phyloP scores from a whole-genome alignment of 108 stramenopile species.

The Nannochloropsis granulata region DNA sequence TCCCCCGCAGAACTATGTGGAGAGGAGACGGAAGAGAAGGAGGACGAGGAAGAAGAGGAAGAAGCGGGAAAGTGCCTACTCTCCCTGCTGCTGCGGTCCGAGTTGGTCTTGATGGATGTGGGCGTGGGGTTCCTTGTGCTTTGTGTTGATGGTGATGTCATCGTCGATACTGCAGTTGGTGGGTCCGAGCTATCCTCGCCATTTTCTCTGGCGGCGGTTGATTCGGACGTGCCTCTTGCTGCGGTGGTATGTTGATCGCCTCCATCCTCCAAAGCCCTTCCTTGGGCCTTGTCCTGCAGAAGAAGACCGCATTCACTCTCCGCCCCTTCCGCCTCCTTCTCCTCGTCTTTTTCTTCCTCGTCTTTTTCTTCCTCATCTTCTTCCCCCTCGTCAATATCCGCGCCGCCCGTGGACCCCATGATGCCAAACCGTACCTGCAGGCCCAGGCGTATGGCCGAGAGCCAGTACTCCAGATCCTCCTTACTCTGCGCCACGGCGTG shows the following conservation, averaged over 20 bases:
- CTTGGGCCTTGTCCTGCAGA: neutral
- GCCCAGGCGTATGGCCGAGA: neutral
- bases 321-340: neutral
- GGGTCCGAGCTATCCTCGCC: no score
- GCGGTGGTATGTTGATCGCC: neutral
- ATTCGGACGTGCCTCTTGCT: neutral
- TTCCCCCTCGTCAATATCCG: neutral
- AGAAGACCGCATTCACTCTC: neutral
- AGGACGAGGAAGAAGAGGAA: no score
- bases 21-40: no score
- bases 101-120: neutral
- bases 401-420: neutral
- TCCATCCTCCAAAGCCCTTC: neutral
- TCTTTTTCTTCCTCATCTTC: neutral
- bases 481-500: neutral
- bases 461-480: neutral
- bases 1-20: neutral
- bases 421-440: neutral
- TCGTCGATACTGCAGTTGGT: no score
- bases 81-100: neutral
- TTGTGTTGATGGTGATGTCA: no score
- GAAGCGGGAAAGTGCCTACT: neutral
- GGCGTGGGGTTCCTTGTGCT: neutral
- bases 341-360: neutral
- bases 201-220: no score